These are phyloP conservation scores for Crucibulum laeve DNA, from an alignment of 768 basidiomycete genomes.

Conservation along the genomic window DNA sequence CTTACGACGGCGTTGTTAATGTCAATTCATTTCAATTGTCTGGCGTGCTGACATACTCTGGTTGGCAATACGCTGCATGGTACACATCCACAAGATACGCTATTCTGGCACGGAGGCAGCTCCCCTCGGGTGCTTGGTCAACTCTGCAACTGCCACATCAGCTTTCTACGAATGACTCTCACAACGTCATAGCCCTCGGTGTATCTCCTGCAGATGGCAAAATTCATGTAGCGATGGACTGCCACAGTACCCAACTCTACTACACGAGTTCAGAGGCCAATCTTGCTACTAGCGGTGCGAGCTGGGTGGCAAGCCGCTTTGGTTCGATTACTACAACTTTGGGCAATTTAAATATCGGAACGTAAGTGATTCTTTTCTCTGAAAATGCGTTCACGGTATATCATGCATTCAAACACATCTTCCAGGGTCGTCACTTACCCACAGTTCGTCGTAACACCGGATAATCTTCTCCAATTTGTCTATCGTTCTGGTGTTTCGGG, in stretches of 20 bases:
- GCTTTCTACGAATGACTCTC: constrained; percentile 36
- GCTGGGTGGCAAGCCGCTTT: constrained; percentile 39
- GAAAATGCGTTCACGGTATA: neutral
- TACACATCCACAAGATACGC: constrained; percentile 37
- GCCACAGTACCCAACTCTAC: constrained; percentile 37
- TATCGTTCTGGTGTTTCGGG: constrained; percentile 44
- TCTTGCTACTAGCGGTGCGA: constrained; percentile 34
- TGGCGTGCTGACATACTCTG: constrained; percentile 31
- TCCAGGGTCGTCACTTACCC: constrained; percentile 39
- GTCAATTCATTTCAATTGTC: constrained; percentile 44
- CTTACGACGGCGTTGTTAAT: constrained; percentile 43
- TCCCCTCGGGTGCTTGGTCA: constrained; percentile 36
- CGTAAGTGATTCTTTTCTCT: constrained; percentile 22
- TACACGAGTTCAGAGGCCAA: constrained; percentile 38
- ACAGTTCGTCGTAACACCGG: constrained; percentile 42
- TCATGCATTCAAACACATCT: constrained; percentile 1
- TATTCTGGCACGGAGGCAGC: constrained; percentile 33
- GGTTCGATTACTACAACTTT: constrained; percentile 34
- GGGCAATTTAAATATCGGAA: constrained; percentile 36
- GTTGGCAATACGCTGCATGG: constrained; percentile 41
- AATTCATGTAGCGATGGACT: constrained; percentile 44
- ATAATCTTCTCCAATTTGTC: constrained; percentile 43
- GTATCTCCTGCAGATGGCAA: constrained; percentile 40
- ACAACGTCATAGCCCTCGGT: constrained; percentile 40
- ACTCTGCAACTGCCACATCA: constrained; percentile 38